Evolutionary conservation across 805 yeast species (phyloP), one percentile per base, ranked within the genome.

Genomic region (Wickerhamiella siamensis): DNA sequence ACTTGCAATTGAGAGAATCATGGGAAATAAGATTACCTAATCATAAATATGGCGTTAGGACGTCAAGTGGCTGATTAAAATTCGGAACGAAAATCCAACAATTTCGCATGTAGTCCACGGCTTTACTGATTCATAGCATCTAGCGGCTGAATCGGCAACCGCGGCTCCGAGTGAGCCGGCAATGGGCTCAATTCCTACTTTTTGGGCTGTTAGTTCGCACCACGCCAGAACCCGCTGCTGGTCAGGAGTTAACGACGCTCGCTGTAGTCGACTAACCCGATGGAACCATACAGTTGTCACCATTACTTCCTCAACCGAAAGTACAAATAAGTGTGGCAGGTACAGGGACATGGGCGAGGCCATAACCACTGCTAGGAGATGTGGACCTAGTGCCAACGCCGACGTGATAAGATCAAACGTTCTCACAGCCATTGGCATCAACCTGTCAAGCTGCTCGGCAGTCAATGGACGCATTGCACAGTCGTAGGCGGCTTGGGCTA

Each of bases 271-370:
- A 36, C 55, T 57, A 9, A 55, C 47, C 10, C 53, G 45, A 21
- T 54, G 52, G 38, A 51, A 47, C 60, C 60, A 56, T 46, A 55
- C 47, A 18, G 54, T 45, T 15, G 56, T 42, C 6, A 49, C 48
- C 18, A 56, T 40, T 3, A 54, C 44, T 31, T 53, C 39, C 39
- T 56, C 59, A 29, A 54, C 51, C 4, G 50, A 47, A 10, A 48
- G 34, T 8, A 54, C 43, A 22, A 54, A 37, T 37, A 46, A 39
- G 36, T 48, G 52, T 17, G 49, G 46, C 5, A 47, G 43, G 12
- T 51, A 43, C 15, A 36, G 20, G 2, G 47, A 37, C 32, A 48
- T 36, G 4, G 59, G 58, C 20, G 51, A 41, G 21, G 50, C 41
- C 39, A 51, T 26, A 38, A 51, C 42, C 8, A 52, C 39, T 38